Base-by-base conservation (phyloP, 2,329 filamentous ascomycete genomes). In the Fusarium sp. region DNA sequence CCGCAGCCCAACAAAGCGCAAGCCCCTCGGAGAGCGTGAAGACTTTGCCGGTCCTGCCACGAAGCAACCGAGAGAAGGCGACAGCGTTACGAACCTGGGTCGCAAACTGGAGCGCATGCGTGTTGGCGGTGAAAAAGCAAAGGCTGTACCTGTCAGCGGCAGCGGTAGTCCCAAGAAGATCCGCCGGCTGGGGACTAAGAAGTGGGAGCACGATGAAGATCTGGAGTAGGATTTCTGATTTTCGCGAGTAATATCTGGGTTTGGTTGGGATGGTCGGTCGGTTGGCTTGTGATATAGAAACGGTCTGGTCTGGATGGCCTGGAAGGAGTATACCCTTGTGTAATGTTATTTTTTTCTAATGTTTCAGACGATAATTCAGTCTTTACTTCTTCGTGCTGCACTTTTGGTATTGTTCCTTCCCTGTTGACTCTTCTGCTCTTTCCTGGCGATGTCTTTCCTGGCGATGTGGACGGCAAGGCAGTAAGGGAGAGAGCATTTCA, bases 1-100 rank as follows among this genome's bases (percentile, higher is more conserved):
- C 16, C 85, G 88, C 57, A 93, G 89, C 57, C 91, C 91, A 0
- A 88, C 83, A 6, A 91, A 88, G 79, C 81, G 87, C 37, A 79
- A 81, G 56, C 87, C 87, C 1, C 82, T 89, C 2, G 81, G 81
- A 54, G 87, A 89, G 76, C 80, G 87, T 7, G 85, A 86, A 24
- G 86, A 87, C 67, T 80, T 83, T 61, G 66, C 57, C 13, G 70
- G 74, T 7, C 64, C 75, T 1, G 48, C 62, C 4, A 32, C 61
- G 1, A 75, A 72, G 46, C 16, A 46, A n/a, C 32, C 71, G 18
- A 53, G 24, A 29, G 32, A 56, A 22, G 57, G 49, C 4, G 74
- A 75, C 13, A 76, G 78, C 29, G 73, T 83, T 53, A 57, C 75
- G 9, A 81, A 81, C 48, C 73, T 87, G 7, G 81, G 85, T 4